Evolutionary conservation across 805 yeast species (phyloP), one percentile per base, ranked within the genome.

Genomic region (Groenewaldozyma tartarivorans): DNA sequence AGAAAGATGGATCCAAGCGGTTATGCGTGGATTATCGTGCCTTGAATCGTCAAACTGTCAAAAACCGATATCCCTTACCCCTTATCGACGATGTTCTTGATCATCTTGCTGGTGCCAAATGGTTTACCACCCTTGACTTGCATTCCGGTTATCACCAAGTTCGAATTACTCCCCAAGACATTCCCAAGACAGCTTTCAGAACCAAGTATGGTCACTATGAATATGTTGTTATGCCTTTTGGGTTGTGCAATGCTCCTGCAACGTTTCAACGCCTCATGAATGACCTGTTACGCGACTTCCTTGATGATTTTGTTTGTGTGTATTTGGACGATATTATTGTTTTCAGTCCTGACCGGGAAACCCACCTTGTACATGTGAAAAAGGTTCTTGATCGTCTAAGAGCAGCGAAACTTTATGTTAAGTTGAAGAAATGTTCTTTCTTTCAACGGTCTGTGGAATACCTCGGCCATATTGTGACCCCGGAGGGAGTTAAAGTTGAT

Each of bases 211-310:
- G 58, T 7, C 41, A 43, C 4, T 54, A 38, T 37, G 49, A 56
- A 33, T 57, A 47, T 43, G 36, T 22, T 1, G 58, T 51, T 4
- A 52, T 56, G 56, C 60, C 57, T 1, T 54, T 56, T 39, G 61
- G 60, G 1, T 37, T 52, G 33, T 24, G 44, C 9, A 54, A 51
- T 37, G 60, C 57, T 1, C 60, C 61, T 1, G 51, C 55, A 1
- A 40, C 50, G 2, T 56, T 58, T 34, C 59, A 55, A 29, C 36
- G 39, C 11, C n/a, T 20, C 7, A 43, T 40, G 44, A n/a, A 38
- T 5, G 6, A 13, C 9, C n/a, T 34, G 5, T 38, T 34, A 24
- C 33, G 15, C 18, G 18, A 16, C 15, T 16, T n/a, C n/a, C n/a
- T n/a, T n/a, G n/a, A n/a, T n/a, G n/a, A n/a, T n/a, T n/a, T n/a